Evolutionary conservation across 2,329 filamentous ascomycete species (phyloP).

Genomic region (Cercospora citrullina): DNA sequence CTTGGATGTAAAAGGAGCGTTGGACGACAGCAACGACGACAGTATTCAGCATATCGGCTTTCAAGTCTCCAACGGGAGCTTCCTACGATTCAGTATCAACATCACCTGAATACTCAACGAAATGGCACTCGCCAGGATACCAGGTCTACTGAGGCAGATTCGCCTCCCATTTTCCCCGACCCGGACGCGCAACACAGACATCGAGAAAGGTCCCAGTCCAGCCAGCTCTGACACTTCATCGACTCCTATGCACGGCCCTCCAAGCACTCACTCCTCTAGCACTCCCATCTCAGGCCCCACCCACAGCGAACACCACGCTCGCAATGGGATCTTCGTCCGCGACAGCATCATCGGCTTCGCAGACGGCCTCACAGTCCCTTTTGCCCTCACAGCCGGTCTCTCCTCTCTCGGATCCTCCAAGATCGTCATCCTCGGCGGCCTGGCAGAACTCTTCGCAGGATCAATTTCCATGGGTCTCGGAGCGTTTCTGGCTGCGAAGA

Average conservation of each 20-base stretch:
- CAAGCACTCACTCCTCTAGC: not conserved
- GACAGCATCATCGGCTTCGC: conserved; percentile 75
- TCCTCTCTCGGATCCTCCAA: conserved; percentile 48
- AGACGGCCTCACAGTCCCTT: conserved; percentile 77
- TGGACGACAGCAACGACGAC: not conserved
- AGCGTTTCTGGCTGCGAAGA: conserved; percentile 67
- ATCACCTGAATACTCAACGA: not conserved
- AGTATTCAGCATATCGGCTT: not conserved
- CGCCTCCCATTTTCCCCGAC: not conserved
- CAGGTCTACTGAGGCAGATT: not conserved
- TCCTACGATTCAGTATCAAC: not conserved
- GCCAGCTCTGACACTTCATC: not conserved
- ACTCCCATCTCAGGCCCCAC: not conserved
- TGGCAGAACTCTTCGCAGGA: conserved; percentile 73
- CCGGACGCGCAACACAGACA: not conserved
- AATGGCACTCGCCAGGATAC: not conserved
- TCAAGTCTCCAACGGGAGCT: rapidly evolving
- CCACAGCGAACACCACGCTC: conserved; percentile 9
- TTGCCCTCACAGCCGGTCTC: conserved; percentile 73
- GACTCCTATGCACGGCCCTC: not conserved
- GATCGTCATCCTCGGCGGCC: conserved; percentile 58
- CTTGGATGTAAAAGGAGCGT: not conserved
- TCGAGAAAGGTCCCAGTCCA: not conserved
- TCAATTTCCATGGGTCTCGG: conserved; percentile 77
- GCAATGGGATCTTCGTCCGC: conserved; percentile 51